A percentile compares a stretch with the other conserved stretches of the same genome.
Conservation (phyloP, 805 yeast genomes). For the Ogataea nonfermentans region DNA sequence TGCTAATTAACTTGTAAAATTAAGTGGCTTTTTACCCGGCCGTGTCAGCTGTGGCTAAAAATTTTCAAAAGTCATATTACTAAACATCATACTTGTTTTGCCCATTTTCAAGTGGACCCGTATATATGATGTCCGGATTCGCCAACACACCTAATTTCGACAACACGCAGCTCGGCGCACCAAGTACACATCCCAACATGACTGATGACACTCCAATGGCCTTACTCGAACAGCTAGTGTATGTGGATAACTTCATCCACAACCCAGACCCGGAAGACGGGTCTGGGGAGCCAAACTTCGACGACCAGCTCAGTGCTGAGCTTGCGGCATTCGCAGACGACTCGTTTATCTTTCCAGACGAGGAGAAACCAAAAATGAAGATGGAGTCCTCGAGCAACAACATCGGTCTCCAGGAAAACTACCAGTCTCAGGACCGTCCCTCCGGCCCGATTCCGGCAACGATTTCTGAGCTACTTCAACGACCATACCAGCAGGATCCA, state of each 20-base stretch:
- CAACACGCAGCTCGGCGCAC: conserved; percentile 1
- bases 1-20: too few relatives aligned
- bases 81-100: conserved; percentile 2
- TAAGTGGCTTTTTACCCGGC: conserved; percentile 7
- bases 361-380: conserved; percentile 56
- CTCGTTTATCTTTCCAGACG: conserved; percentile 77
- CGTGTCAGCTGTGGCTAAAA: conserved; percentile 1
- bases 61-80: conserved; percentile 1
- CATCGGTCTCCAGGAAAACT: conserved; percentile 6
- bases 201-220: conserved; percentile 41
- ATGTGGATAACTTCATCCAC: conserved; percentile 73
- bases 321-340: conserved; percentile 83
- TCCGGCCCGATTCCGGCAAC: conserved; percentile 24
- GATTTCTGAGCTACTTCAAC: conserved; percentile 31
- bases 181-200: conserved; percentile 5
- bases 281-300: conserved; percentile 40
- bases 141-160: conserved; percentile 2
- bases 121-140: conserved; percentile 8
- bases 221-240: conserved; percentile 72
- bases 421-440: not conserved
- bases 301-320: conserved; percentile 58
- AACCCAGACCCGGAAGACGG: conserved; percentile 38
- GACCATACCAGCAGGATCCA: conserved; percentile 15
- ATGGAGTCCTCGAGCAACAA: conserved; percentile 12
- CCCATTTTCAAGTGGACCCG: conserved; percentile 1